These are phyloP conservation scores for Pouteria glomerata DNA, from an alignment of 148 eudicot genomes.

Conservation along the genomic window DNA sequence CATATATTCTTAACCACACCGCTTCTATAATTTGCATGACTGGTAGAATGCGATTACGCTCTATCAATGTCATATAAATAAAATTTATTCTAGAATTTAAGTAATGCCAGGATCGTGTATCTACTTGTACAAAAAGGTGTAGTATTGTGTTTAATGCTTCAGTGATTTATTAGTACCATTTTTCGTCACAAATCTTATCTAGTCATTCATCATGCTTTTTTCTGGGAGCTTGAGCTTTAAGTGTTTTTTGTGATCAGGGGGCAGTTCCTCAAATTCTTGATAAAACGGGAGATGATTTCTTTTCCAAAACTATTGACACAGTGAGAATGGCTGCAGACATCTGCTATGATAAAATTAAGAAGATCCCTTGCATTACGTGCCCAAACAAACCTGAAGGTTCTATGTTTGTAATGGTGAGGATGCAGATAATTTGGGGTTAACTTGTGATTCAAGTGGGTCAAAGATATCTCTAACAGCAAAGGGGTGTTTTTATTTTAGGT, in stretches of 20 bases:
- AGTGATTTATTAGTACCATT: neutral
- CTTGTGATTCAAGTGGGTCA: neutral
- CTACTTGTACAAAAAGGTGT: neutral
- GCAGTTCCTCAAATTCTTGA: slow-evolving; percentile 42
- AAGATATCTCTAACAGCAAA: neutral
- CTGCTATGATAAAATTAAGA: slow-evolving; percentile 24
- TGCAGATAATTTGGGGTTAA: neutral
- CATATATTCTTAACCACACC: no score
- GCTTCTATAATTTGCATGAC: neutral
- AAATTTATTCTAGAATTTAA: neutral
- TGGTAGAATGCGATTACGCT: neutral
- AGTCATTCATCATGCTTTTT: neutral
- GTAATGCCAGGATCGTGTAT: neutral
- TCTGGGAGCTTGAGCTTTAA: neutral
- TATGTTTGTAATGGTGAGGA: slow-evolving; percentile 43
- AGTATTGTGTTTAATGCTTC: neutral
- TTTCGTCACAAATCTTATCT: neutral
- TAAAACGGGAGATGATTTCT: slow-evolving; percentile 28
- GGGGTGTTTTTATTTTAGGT: slow-evolving; percentile 19
- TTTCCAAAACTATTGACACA: slow-evolving; percentile 17
- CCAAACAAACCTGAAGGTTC: slow-evolving; percentile 50
- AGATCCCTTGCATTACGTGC: slow-evolving; percentile 36
- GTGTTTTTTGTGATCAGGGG: slow-evolving; percentile 5
- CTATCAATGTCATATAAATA: neutral
- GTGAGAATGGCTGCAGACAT: slow-evolving; percentile 33